Percentiles rank a stretch among this genome's conserved stretches.
These are phyloP conservation scores for Diplodia intermedia DNA, from an alignment of 2,329 filamentous ascomycete genomes.

Conservation along the genomic window DNA sequence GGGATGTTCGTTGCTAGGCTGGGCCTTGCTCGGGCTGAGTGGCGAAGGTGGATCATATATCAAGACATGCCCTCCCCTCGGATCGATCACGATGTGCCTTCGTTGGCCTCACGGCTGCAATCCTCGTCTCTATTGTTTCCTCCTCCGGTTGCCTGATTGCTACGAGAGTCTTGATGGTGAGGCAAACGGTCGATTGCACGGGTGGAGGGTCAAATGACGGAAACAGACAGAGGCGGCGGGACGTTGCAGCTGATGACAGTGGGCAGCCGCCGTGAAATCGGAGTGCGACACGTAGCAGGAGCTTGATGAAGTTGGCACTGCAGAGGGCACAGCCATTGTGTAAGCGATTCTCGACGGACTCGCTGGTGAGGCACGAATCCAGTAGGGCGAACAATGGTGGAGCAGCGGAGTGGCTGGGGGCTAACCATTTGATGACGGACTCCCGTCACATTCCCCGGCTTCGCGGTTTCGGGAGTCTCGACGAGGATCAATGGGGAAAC, in stretches of 20 bases:
- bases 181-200: conserved; percentile 11
- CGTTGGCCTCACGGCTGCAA: not conserved
- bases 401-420: not conserved
- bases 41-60: conserved; percentile 9
- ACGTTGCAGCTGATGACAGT: conserved; percentile 15
- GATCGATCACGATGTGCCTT: not conserved
- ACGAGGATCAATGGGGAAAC: not conserved
- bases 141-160: conserved; percentile 1
- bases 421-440: not conserved
- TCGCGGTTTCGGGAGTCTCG: not conserved
- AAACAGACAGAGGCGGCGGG: not conserved
- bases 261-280: not conserved
- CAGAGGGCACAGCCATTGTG: conserved; percentile 15
- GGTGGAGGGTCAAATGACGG: not conserved
- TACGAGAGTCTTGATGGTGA: not conserved
- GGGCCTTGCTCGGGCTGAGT: not conserved
- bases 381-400: conserved; percentile 8
- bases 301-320: not conserved
- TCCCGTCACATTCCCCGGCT: not conserved
- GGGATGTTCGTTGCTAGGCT: not conserved
- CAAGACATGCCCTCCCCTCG: not conserved
- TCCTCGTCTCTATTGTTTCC: not conserved
- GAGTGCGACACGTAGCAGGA: conserved; percentile 12
- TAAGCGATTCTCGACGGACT: not conserved
- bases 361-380: not conserved